Conservation (phyloP, 164 flowering plant genomes). For the Protea cynaroides region DNA sequence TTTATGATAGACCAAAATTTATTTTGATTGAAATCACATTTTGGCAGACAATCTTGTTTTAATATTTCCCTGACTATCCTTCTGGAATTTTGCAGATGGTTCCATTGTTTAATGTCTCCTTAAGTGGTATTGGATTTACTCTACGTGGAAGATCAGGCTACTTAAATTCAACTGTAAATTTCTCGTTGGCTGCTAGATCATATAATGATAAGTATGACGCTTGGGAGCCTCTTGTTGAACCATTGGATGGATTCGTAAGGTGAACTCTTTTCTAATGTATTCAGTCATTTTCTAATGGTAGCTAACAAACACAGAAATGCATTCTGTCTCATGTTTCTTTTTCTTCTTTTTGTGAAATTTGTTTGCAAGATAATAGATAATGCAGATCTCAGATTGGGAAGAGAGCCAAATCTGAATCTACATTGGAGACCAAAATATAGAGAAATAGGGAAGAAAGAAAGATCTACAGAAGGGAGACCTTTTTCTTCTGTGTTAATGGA, state of each 20-base stretch:
- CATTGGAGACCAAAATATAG: no score
- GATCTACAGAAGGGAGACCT: no score
- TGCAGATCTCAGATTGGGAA: no score
- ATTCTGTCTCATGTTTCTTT: neutral
- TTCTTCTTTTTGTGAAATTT: neutral
- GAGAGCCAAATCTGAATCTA: no score
- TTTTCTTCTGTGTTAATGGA: no score
- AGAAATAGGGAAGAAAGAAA: no score
- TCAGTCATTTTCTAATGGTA: neutral
- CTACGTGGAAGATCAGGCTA: slow-evolving; percentile 63
- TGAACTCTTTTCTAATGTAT: slow-evolving; percentile 12
- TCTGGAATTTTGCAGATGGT: slow-evolving; percentile 65
- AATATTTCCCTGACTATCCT: slow-evolving; percentile 4
- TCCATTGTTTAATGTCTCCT: slow-evolving; percentile 76
- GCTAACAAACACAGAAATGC: neutral
- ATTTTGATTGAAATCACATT: neutral
- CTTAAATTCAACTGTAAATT: slow-evolving; percentile 60
- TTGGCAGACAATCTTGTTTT: neutral
- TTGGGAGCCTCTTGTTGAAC: slow-evolving; percentile 98
- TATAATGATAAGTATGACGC: slow-evolving; percentile 87
- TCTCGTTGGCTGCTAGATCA: slow-evolving; percentile 81
- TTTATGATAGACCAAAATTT: no score
- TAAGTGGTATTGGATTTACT: slow-evolving; percentile 57
- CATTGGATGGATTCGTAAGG: slow-evolving; percentile 89
- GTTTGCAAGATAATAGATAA: neutral